Base-by-base conservation (phyloP, 805 yeast species). In the Yamadazyma kitorensis region DNA sequence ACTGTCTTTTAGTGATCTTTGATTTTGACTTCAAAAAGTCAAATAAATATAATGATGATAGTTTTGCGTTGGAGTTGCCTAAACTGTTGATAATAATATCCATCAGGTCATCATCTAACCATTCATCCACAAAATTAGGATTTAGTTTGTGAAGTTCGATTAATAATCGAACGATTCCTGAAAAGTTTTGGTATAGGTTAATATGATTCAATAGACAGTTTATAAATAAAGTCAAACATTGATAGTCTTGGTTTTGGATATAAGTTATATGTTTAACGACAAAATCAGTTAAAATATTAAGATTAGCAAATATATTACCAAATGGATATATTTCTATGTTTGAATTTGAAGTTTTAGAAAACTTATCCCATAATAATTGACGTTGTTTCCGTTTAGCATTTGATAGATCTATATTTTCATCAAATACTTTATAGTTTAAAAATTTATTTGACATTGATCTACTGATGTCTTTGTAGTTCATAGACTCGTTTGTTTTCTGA, bases 171-270 rank as follows among this genome's bases (percentile, higher is more conserved):
- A 51, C 44, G 4, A 56, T 38, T 1, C 62, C 70, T 2, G 64
- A 45, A 29, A 57, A 55, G 41, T 65, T 65, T 33, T 62, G 68
- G 43, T 55, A 52, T 13, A 55, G 31, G 20, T 48, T 49, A 15
- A 64, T 40, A 42, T 65, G 70, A 39, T 59, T 55, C 22, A 68
- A 43, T 2, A 64, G 17, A 35, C 71, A 63, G 36, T 64, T 63
- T 18, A 66, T 36, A 35, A 67, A 63, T 13, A 54, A 29, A 7
- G 53, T 49, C 10, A 53, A 40, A 10, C 62, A 51, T 26, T 44
- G 39, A 22, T 36, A 43, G 3, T 46, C 27, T 2, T 44, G 29
- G 17, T 33, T 27, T 6, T 33, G 26, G 11, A 53, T 31, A 37
- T 60, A 59, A 11, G 40, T 27, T 7, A 59, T 31, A 40, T 61